These are phyloP conservation scores for Ustilago hordei DNA, from an alignment of 1,284 basidiomycete genomes.

Conservation along the genomic window DNA sequence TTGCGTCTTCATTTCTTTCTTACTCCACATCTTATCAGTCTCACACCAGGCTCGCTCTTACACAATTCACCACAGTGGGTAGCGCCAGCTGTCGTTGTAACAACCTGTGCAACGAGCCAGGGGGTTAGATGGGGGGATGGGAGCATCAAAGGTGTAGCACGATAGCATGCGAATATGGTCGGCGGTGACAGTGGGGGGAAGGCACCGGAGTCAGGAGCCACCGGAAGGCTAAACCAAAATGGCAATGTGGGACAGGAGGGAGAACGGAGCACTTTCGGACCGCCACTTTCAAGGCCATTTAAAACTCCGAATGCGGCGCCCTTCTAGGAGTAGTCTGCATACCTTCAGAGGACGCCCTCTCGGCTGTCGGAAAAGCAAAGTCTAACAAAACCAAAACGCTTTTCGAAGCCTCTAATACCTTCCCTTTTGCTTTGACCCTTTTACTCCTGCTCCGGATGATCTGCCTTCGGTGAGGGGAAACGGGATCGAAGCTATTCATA, in stretches of 20 bases:
- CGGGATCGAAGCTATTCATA: not conserved
- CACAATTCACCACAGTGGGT: not conserved
- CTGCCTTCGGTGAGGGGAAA: not conserved
- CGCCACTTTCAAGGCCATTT: constrained; percentile 5
- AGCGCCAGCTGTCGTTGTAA: not conserved
- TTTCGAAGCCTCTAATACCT: not conserved
- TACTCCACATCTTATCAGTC: not conserved
- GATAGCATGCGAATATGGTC: not conserved
- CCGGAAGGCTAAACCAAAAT: constrained; percentile 4
- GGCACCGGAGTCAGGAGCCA: not conserved
- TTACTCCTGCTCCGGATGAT: not conserved
- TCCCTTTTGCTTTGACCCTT: not conserved
- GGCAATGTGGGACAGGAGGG: constrained; percentile 10
- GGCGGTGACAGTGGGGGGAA: not conserved
- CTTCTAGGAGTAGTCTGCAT: too few relatives aligned
- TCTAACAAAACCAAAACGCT: too few relatives aligned
- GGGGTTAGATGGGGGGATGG: not conserved
- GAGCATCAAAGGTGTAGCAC: constrained; percentile 1
- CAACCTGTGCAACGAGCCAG: not conserved
- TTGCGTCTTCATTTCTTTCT: not conserved
- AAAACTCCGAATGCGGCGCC: constrained; percentile 6
- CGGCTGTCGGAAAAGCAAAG: not conserved
- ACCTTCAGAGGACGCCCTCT: not conserved
- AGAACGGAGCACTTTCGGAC: constrained; percentile 23
- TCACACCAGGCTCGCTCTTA: not conserved